phyloP scores from a whole-genome alignment of 2,329 filamentous ascomycete species.

The Falciphora oryzae region DNA sequence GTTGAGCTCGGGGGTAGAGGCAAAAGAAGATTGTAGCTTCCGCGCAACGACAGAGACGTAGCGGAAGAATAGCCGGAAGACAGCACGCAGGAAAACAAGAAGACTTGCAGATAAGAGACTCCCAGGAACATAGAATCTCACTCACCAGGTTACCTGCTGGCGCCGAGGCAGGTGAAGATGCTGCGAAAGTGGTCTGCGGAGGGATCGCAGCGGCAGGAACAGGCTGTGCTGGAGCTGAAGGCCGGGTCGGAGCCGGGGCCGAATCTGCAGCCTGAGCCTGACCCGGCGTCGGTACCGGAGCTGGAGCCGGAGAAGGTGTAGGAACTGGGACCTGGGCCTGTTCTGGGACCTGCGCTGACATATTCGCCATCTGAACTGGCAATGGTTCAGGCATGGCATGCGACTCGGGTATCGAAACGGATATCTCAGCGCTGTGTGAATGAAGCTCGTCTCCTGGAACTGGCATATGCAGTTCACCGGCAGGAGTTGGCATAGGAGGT shows the following conservation, averaged over 20 bases:
- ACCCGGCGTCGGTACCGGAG: neutral
- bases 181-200: constrained; percentile 11
- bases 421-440: neutral
- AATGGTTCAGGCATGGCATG: neutral
- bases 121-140: neutral
- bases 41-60: neutral
- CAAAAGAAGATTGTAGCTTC: neutral
- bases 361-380: neutral
- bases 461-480: neutral
- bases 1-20: neutral
- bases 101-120: neutral
- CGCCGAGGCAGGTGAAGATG: constrained; percentile 12
- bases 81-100: no score
- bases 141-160: constrained; percentile 6
- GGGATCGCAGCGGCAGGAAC: constrained; percentile 9
- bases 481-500: neutral
- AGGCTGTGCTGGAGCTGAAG: constrained; percentile 1
- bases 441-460: neutral
- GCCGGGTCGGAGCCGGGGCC: neutral
- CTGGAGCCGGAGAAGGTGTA: neutral
- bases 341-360: neutral
- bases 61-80: neutral
- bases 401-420: neutral
- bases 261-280: neutral
- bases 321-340: neutral